A percentile compares a stretch with the other conserved stretches of the same genome.
phyloP scores from a whole-genome alignment of 805 yeast species.

The Cyberlindnera meyerae region DNA sequence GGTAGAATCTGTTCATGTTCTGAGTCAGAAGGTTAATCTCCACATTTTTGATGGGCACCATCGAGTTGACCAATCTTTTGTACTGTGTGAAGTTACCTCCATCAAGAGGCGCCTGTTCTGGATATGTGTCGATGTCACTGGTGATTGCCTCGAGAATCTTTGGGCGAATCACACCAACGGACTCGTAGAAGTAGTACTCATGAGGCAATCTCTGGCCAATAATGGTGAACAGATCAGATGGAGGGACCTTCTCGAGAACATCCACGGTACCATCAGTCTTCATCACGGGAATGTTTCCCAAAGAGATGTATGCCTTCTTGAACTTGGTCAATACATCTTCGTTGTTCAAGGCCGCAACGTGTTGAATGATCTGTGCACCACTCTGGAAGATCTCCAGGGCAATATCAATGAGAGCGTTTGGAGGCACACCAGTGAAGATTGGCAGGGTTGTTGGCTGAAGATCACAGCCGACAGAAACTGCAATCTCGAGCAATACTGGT shows the following conservation, averaged over 20 bases:
- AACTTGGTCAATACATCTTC: conserved; percentile 44
- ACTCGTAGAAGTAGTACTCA: conserved; percentile 76
- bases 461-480: conserved; percentile 74
- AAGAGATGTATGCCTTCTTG: conserved; percentile 62
- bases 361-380: conserved; percentile 45
- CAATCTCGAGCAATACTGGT: conserved; percentile 68
- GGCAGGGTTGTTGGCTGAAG: conserved; percentile 64
- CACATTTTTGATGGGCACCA: conserved; percentile 47
- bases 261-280: conserved; percentile 65
- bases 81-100: conserved; percentile 56
- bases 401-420: conserved; percentile 27
- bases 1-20: conserved; percentile 78
- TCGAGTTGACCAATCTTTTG: conserved; percentile 44
- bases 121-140: conserved; percentile 57
- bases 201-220: conserved; percentile 83
- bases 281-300: conserved; percentile 71
- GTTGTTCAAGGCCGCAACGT: conserved; percentile 42
- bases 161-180: conserved; percentile 66
- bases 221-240: conserved; percentile 76
- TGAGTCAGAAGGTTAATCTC: conserved; percentile 66
- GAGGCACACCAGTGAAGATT: conserved; percentile 31
- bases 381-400: conserved; percentile 35
- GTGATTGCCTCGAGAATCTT: conserved; percentile 63
- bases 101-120: conserved; percentile 64
- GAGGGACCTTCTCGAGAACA: conserved; percentile 35